Conservation (phyloP, 1,284 basidiomycete genomes). For the Apiotrichum domesticum region DNA sequence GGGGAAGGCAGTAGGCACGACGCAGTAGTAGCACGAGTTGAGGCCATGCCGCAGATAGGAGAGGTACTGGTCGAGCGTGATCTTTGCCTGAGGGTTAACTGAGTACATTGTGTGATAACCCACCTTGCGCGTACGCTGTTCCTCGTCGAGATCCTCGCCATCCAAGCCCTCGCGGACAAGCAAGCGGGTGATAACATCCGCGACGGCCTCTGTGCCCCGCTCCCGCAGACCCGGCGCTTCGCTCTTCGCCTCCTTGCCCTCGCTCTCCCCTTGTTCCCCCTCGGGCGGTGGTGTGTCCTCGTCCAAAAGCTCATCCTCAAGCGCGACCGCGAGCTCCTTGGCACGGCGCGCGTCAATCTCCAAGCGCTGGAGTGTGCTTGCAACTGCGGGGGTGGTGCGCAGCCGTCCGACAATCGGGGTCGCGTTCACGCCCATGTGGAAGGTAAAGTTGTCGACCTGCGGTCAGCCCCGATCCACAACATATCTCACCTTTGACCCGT, state of each 20-base stretch:
- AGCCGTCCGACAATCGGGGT: slow-evolving; percentile 70
- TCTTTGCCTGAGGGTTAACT: slow-evolving; percentile 32
- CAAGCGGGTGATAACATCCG: slow-evolving; percentile 30
- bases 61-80: slow-evolving; percentile 35
- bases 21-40: slow-evolving; percentile 77
- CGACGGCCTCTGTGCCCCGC: slow-evolving; percentile 39
- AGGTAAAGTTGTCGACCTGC: slow-evolving; percentile 85
- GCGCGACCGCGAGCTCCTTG: slow-evolving; percentile 59
- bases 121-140: slow-evolving; percentile 27
- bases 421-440: slow-evolving; percentile 76
- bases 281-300: slow-evolving; percentile 13
- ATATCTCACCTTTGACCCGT: slow-evolving; percentile 69
- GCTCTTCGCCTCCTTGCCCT: slow-evolving; percentile 21
- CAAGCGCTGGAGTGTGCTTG: slow-evolving; percentile 69
- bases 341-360: slow-evolving; percentile 69
- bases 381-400: slow-evolving; percentile 71
- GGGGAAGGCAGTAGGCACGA: slow-evolving; percentile 78
- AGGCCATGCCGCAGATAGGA: slow-evolving; percentile 40
- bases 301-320: slow-evolving; percentile 61
- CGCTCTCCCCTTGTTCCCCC: slow-evolving; percentile 36
- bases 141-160: slow-evolving; percentile 29
- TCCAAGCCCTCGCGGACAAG: slow-evolving; percentile 26
- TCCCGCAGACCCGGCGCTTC: slow-evolving; percentile 25
- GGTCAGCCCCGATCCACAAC: slow-evolving; percentile 3
- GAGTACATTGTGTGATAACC: neutral